Evolutionary conservation across 345 rosid genomes (phyloP).

Genomic region (Ceriops decandra): DNA sequence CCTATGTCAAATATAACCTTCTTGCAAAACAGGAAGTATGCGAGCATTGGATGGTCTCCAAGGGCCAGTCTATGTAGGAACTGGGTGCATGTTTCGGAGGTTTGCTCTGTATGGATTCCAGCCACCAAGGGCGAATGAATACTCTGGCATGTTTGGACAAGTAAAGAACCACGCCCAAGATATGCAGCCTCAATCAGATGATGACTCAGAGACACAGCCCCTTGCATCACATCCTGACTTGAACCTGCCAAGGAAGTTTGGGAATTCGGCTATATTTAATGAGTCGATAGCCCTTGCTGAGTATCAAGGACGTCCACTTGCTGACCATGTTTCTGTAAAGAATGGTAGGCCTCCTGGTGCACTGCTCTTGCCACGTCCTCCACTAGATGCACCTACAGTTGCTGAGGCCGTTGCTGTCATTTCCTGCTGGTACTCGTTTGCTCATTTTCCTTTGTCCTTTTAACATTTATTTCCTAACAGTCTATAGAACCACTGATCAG

Average conservation of each 20-base stretch:
- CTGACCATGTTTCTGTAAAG: conserved; percentile 84
- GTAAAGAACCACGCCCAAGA: conserved; percentile 41
- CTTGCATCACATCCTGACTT: conserved; percentile 68
- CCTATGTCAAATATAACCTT: neutral
- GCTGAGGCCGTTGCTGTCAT: conserved; percentile 95
- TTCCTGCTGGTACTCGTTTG: conserved; percentile 73
- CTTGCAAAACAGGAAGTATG: conserved; percentile 64
- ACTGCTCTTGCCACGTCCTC: conserved; percentile 66
- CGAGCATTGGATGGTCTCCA: conserved; percentile 92
- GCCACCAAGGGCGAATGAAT: conserved; percentile 91
- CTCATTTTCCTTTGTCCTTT: neutral
- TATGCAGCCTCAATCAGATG: conserved; percentile 36
- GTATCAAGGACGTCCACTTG: conserved; percentile 90
- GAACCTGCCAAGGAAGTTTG: conserved; percentile 64
- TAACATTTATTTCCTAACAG: neutral
- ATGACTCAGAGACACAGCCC: conserved; percentile 58
- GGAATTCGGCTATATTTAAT: conserved; percentile 61
- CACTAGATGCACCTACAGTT: conserved; percentile 89
- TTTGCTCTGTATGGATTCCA: conserved; percentile 84
- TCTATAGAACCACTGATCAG: too few species aligned
- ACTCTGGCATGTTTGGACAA: conserved; percentile 64
- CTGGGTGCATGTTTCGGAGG: conserved; percentile 91
- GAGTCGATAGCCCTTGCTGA: conserved; percentile 80
- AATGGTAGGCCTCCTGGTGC: conserved; percentile 98
- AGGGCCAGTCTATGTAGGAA: conserved; percentile 93